A percentile compares a stretch with the other conserved stretches of the same genome.
Conservation (phyloP, 2,329 filamentous ascomycete species). For the Coniochaeta sp. region DNA sequence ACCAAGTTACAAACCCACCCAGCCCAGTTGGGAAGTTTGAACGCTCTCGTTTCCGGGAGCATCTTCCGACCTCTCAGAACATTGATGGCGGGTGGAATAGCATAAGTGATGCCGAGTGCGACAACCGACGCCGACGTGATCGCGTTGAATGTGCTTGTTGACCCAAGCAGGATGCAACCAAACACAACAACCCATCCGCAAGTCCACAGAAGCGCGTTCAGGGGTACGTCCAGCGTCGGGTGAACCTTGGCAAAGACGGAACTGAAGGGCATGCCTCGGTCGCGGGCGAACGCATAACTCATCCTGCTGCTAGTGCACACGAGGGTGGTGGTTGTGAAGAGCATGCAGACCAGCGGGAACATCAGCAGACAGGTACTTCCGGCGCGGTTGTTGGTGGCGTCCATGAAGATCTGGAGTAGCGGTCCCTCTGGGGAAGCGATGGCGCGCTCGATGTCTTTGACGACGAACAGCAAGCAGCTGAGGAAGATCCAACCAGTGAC, state of each 20-base stretch:
- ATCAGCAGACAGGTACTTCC: constrained; percentile 60
- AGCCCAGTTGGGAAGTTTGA: constrained; percentile 27
- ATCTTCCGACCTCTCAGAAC: constrained; percentile 57
- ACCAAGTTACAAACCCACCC: constrained; percentile 20
- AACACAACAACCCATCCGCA: constrained; percentile 57
- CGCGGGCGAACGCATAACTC: constrained; percentile 61
- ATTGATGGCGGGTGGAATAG: constrained; percentile 66
- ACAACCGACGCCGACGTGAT: constrained; percentile 67
- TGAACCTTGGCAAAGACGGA: constrained; percentile 55
- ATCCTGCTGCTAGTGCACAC: constrained; percentile 62
- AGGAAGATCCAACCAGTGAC: constrained; percentile 43
- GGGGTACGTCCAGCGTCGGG: constrained; percentile 51
- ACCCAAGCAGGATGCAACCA: constrained; percentile 64
- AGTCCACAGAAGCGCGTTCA: constrained; percentile 60
- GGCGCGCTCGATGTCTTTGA: constrained; percentile 48
- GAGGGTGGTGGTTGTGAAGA: constrained; percentile 56
- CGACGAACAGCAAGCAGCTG: constrained; percentile 56
- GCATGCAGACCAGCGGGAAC: constrained; percentile 56
- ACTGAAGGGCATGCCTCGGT: constrained; percentile 60
- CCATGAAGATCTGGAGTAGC: constrained; percentile 37
- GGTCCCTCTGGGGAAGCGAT: constrained; percentile 27
- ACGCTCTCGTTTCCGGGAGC: constrained; percentile 44
- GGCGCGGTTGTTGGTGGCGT: constrained; percentile 54
- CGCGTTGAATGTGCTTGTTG: constrained; percentile 61
- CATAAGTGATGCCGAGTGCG: constrained; percentile 65